Base-by-base conservation (phyloP, 202 grass and related monocot species). In the Zizania palustris region DNA sequence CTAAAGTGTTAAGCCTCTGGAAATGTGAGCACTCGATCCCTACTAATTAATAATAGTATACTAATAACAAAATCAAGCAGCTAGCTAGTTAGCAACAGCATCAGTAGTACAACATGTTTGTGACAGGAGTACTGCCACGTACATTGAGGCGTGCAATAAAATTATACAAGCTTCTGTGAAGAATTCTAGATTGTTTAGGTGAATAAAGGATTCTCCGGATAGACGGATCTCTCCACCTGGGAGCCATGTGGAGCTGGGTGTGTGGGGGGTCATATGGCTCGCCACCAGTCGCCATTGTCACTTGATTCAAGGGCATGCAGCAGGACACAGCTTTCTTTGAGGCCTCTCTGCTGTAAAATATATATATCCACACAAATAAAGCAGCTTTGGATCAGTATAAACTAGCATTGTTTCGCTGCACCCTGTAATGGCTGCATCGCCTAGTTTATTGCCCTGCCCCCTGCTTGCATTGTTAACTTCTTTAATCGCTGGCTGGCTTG, bases 371-470 rank as follows among this genome's bases (percentile, higher is more conserved):
- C 44, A 49, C 82, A 76, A 38, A 49, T 79, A 76, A 38, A 74
- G 28, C 76, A 42, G 76, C 45, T 75, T 28, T 84, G 59, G 76
- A 88, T 81, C 84, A 44, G 44, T 84, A 83, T 87, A 86, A 84
- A 84, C 56, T 62, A 90, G 44, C 68, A 69, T 82, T 83, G 65
- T 41, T 55, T 62, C 77, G 82, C 87, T 97, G 86, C 79, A 84
- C 88, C 90, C 88, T 91, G 89, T 81, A 85, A 87, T 97, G 88
- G 85, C 79, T 87, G 90, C 90, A 91, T 43, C 66, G 7, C 22
- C 49, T 93, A 87, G 77, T 89, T 75, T 93, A 86, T 72, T 62
- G 42, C 54, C 11, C 13, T 39, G 63, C 82, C 53, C 39, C 60
- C n/a, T n/a, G n/a, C n/a, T n/a, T n/a, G n/a, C n/a, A n/a, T 44